Base-by-base conservation (phyloP, 2,329 filamentous ascomycete species). In the Fulvia fulva region DNA sequence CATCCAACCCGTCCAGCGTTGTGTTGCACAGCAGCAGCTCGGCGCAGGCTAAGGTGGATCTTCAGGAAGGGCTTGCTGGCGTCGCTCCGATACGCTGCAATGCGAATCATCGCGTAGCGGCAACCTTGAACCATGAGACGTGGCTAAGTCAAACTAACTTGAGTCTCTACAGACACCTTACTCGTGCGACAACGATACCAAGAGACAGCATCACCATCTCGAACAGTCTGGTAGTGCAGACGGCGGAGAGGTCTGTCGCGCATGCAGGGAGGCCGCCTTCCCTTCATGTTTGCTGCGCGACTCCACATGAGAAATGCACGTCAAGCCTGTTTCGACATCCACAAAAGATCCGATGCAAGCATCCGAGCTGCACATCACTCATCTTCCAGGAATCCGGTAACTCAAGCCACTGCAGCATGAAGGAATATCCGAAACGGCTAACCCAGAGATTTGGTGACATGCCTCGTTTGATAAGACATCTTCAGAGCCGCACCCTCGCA, bases 281-380 rank as follows among this genome's bases (percentile, higher is more conserved):
- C 51, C 53, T 44, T 21, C 7, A 25, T 65, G 61, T 64, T 63
- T 63, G 63, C 63, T 60, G 50, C 53, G 51, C 43, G 25, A 51
- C 55, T 56, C 51, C 58, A 51, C 44, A 34, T 37, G n/a, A n/a
- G 26, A 37, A 51, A 57, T 53, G 55, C 53, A 59, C 53, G 53
- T 57, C 56, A 62, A 47, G 56, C 59, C 56, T 54, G 56, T 57
- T 62, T 62, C 51, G 60, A 44, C 44, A 32, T 49, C 37, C 53
- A 51, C 51, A 51, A 53, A 34, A 56, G 50, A 56, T 25, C 53
- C 51, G 47, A 55, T 50, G 61, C 61, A 53, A 55, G 43, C 23
- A 59, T 28, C 56, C 61, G 55, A 44, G 28, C 23, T 54, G 56
- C 58, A 54, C 28, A 25, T 34, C 41, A 34, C 52, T 51, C 32